Evolutionary conservation across 495 filamentous ascomycete species (phyloP).

Genomic region (Xylona heveae): DNA sequence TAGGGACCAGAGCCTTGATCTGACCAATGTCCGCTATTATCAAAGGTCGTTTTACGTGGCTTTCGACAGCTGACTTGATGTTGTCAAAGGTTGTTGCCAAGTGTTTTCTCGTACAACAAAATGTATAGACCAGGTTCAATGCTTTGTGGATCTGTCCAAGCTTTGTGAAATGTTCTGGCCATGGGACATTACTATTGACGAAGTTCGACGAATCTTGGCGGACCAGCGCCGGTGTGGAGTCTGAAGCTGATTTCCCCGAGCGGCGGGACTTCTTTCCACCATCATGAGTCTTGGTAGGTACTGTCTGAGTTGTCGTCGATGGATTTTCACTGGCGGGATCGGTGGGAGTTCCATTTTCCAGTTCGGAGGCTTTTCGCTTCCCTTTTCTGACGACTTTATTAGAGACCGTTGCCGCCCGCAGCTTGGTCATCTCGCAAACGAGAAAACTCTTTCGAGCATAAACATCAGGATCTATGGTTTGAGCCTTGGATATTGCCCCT

Average conservation of each 20-base stretch:
- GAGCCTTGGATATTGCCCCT: too few relatives aligned
- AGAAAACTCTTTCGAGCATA: too few relatives aligned
- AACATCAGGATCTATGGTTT: too few relatives aligned
- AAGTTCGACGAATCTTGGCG: constrained; percentile 20
- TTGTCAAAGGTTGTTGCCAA: constrained; percentile 79
- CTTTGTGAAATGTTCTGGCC: constrained; percentile 52
- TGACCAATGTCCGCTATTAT: constrained; percentile 58
- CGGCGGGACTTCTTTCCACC: constrained; percentile 27
- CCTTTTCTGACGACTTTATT: constrained; percentile 28
- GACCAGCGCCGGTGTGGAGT: constrained; percentile 13
- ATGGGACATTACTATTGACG: constrained; percentile 29
- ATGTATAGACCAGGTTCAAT: constrained; percentile 82
- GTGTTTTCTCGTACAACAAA: constrained; percentile 81
- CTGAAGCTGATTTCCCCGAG: constrained; percentile 10
- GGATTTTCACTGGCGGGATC: constrained; percentile 1
- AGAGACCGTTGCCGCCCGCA: constrained; percentile 33
- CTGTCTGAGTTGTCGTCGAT: constrained; percentile 12
- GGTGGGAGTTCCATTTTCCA: constrained; percentile 7
- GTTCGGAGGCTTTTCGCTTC: constrained; percentile 25
- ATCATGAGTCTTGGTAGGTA: constrained; percentile 33
- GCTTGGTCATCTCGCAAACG: constrained; percentile 23
- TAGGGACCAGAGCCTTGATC: constrained; percentile 56
- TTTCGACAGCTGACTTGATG: constrained; percentile 66
- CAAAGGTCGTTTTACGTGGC: constrained; percentile 51
- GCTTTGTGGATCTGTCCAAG: constrained; percentile 65